These are phyloP conservation scores for Lasiodiplodia citricola DNA, from an alignment of 2,329 filamentous ascomycete genomes.

Conservation along the genomic window DNA sequence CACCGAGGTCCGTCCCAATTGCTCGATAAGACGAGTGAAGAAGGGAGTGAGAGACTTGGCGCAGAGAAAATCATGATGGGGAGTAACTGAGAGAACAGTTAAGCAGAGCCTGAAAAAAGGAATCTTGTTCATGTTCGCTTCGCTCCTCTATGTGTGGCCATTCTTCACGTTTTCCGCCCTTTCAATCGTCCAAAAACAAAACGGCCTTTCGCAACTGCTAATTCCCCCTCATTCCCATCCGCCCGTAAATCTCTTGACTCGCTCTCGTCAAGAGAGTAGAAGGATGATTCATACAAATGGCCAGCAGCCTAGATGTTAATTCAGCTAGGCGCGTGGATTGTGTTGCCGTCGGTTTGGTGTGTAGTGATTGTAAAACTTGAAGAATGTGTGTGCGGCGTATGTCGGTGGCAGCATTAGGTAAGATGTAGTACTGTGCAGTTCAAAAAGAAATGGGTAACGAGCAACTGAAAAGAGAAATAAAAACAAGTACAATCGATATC, in stretches of 20 bases:
- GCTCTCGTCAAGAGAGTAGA: background rate
- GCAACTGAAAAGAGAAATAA: background rate
- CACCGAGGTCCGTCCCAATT: no score
- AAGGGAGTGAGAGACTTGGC: background rate
- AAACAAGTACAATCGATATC: constrained; percentile 6
- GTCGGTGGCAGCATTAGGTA: constrained; percentile 17
- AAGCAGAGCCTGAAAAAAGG: background rate
- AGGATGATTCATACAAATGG: background rate
- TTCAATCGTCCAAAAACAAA: background rate
- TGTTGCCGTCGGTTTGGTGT: background rate
- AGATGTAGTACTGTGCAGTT: constrained; percentile 8
- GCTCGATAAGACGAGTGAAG: no score
- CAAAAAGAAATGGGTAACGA: background rate
- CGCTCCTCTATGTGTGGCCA: background rate
- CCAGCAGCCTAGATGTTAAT: background rate
- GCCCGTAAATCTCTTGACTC: background rate
- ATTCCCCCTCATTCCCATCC: background rate
- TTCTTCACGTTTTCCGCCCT: background rate
- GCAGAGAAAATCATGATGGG: background rate
- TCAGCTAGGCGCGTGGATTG: background rate
- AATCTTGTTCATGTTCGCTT: background rate
- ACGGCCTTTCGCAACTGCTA: background rate
- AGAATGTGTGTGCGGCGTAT: background rate
- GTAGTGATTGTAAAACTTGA: background rate
- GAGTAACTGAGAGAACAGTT: background rate